Evolutionary conservation across 441 rosid species (phyloP).

Genomic region (Populus tomentosa): DNA sequence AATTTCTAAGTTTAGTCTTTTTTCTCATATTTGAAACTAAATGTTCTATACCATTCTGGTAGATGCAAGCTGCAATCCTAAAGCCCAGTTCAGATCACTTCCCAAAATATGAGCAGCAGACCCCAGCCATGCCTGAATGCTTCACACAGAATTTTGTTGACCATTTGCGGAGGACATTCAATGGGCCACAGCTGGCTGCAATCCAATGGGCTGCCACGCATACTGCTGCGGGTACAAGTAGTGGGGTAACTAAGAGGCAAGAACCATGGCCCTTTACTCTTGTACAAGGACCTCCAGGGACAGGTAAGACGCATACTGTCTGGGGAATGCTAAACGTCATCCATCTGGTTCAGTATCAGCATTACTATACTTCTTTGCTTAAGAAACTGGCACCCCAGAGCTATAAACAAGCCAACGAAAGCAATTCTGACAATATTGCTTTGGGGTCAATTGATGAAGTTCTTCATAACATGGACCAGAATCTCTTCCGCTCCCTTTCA

Average conservation of each 20-base stretch:
- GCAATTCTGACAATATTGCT: conserved; percentile 57
- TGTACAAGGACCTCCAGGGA: conserved; percentile 99
- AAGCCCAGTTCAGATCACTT: conserved; percentile 92
- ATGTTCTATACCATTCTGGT: conserved; percentile 15
- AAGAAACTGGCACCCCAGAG: conserved; percentile 98
- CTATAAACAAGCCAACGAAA: conserved; percentile 77
- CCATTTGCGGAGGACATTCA: conserved; percentile 79
- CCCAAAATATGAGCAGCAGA: conserved; percentile 89
- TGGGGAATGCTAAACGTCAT: conserved; percentile 99
- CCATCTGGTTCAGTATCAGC: conserved; percentile 98
- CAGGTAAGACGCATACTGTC: conserved; percentile 99
- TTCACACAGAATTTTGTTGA: conserved; percentile 82
- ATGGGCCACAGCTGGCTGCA: conserved; percentile 90
- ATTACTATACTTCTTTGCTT: conserved; percentile 90
- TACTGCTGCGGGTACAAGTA: conserved; percentile 97
- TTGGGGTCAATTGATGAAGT: conserved; percentile 97
- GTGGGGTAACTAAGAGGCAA: conserved; percentile 75
- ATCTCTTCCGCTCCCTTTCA: conserved; percentile 88
- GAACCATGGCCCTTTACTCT: conserved; percentile 99
- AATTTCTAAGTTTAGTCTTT: neutral
- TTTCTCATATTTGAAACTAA: conserved; percentile 13
- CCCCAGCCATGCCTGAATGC: conserved; percentile 93
- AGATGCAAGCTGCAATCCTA: conserved; percentile 99
- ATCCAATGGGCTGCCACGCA: conserved; percentile 99
- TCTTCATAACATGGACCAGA: conserved; percentile 98